Base-by-base conservation (phyloP, 2,329 filamentous ascomycete species). In the Cordyceps farinosa region DNA sequence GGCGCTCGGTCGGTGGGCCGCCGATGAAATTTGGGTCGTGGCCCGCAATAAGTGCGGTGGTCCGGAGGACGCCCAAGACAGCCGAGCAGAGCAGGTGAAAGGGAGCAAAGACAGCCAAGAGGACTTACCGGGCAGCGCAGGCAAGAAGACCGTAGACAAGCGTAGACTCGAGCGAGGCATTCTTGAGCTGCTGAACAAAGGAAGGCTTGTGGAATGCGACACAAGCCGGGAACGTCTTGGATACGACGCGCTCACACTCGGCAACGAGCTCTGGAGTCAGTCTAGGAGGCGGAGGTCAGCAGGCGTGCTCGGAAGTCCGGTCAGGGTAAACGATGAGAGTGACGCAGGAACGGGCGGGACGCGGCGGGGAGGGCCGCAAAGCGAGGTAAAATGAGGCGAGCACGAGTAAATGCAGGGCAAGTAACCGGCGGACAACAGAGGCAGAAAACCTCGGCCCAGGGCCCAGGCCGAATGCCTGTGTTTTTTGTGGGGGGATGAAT, bases 151-250 rank as follows among this genome's bases (percentile, higher is more conserved):
- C 84, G 66, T 85, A 84, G 62, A 85, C 78, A 67, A 87, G 82
- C 54, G 82, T 82, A 36, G 80, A 76, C 64, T 87, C 84, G 40
- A 87, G 78, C 2, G 79, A 78, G 29, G 77, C 79, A 68, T 78
- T 83, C 76, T 86, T 86, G 57, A 87, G 78, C 70, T 86, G 84
- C 73, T 85, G 82, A 40, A 87, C 72, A 72, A 86, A 86, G 2
- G 84, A 84, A 8, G 84, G 84, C 75, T 86, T 86, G 76, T 87
- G 84, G 71, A 87, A 87, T 69, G 84, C 84, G 48, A 87, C 83
- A 70, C 83, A 86, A 66, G 84, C 83, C 45, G 84, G 84, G 68
- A 86, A 80, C 15, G 83, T 85, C 77, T 85, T 86, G 69, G 80
- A 81, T 69, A 87, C 82, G 70, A 86, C 83, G 64, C 84, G 80